phyloP scores from a whole-genome alignment of 352 stramenopile genomes.

The Globisporangium echinulatum region DNA sequence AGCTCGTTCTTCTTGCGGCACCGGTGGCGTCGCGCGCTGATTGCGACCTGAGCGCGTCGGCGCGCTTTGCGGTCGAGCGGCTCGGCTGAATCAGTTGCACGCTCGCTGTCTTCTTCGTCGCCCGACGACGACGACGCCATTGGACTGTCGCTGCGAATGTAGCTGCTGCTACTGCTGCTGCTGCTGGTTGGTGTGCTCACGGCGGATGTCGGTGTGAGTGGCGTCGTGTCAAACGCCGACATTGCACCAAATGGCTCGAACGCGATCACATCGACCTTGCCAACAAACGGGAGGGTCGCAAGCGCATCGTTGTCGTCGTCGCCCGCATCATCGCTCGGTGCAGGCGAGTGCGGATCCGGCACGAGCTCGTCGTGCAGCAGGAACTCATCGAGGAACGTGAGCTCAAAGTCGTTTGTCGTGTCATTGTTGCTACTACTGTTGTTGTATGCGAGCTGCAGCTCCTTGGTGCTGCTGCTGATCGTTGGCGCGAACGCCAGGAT shows the following conservation, averaged over 20 bases:
- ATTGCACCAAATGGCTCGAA: neutral
- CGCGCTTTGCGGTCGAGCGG: constrained; percentile 19
- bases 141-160: neutral
- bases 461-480: neutral
- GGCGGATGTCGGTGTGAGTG: neutral
- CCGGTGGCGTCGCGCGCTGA: constrained; percentile 33
- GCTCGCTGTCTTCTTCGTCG: neutral
- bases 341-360: constrained; percentile 14
- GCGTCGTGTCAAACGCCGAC: neutral
- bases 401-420: constrained; percentile 21
- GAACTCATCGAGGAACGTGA: constrained; percentile 45
- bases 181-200: neutral
- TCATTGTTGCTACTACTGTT: neutral
- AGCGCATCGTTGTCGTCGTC: neutral
- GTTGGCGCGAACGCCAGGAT: neutral
- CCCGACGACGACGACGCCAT: constrained; percentile 11
- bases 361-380: constrained; percentile 31
- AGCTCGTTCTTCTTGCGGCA: constrained; percentile 42
- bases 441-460: neutral
- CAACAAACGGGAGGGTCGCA: neutral
- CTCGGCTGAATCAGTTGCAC: neutral
- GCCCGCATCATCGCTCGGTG: constrained; percentile 1
- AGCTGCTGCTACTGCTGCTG: neutral
- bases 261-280: constrained; percentile 6
- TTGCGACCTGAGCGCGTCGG: constrained; percentile 23